Evolutionary conservation across 352 stramenopile species (phyloP).

Genomic region (Phytophthora pluvialis): DNA sequence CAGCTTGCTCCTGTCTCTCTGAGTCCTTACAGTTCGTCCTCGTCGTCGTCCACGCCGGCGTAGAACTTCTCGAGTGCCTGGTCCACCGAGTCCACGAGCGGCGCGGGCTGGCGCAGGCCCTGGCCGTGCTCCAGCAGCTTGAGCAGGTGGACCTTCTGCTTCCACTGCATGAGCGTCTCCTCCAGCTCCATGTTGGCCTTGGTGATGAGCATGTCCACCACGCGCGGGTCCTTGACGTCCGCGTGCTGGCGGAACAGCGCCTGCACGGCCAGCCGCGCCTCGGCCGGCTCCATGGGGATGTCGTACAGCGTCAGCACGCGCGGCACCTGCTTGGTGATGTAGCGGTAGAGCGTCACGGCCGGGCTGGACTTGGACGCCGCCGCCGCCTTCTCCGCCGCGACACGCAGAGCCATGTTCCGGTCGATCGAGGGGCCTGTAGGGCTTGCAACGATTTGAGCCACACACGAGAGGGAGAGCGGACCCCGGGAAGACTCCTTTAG

Average conservation of each 20-base stretch:
- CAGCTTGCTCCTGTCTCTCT: background rate
- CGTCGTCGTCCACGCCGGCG: slow-evolving; percentile 77
- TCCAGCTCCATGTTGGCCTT: slow-evolving; percentile 99
- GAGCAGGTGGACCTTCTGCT: slow-evolving; percentile 96
- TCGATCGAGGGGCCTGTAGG: background rate
- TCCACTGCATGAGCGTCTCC: slow-evolving; percentile 98
- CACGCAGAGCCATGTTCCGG: slow-evolving; percentile 74
- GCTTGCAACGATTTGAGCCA: slow-evolving; percentile 32
- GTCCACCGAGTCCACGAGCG: slow-evolving; percentile 49
- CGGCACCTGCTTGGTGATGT: slow-evolving; percentile 93
- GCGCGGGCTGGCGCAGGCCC: slow-evolving; percentile 58
- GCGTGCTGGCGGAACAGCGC: slow-evolving; percentile 95
- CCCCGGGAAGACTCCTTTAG: slow-evolving; percentile 12
- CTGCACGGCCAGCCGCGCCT: slow-evolving; percentile 91
- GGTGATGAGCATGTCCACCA: slow-evolving; percentile 96
- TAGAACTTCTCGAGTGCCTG: slow-evolving; percentile 84
- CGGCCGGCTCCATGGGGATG: slow-evolving; percentile 93
- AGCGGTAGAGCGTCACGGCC: slow-evolving; percentile 88
- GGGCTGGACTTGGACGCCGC: slow-evolving; percentile 56
- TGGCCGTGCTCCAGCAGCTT: slow-evolving; percentile 75
- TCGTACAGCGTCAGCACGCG: slow-evolving; percentile 98
- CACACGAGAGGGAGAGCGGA: slow-evolving; percentile 13
- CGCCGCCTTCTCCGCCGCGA: slow-evolving; percentile 73
- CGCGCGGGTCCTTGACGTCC: slow-evolving; percentile 93
- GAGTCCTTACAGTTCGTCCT: slow-evolving; percentile 49